Conservation (phyloP, 2,329 filamentous ascomycete genomes). For the Colletotrichum sp. region DNA sequence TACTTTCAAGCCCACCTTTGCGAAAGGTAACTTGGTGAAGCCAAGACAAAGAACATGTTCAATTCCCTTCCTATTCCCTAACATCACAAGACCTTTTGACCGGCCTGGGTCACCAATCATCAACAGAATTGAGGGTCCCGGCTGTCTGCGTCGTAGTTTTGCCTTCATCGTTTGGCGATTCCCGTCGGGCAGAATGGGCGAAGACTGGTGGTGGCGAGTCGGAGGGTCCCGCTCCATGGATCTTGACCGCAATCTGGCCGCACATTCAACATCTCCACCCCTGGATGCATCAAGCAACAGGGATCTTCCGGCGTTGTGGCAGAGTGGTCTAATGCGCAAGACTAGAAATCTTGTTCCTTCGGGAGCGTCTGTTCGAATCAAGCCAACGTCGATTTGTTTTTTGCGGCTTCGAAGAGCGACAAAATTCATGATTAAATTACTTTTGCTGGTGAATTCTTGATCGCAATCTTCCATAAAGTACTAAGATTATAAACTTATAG, state of each 20-base stretch:
- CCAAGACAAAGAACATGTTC: background rate
- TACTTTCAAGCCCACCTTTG: background rate
- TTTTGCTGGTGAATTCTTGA: fast-evolving
- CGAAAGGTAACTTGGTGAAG: background rate
- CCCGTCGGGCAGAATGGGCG: background rate
- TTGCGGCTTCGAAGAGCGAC: background rate
- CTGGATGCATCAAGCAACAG: background rate
- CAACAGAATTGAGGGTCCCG: fast-evolving
- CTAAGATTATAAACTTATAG: background rate
- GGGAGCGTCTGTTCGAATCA: slow-evolving; percentile 16
- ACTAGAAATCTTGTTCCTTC: slow-evolving; percentile 19
- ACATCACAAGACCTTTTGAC: background rate
- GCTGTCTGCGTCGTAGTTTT: fast-evolving
- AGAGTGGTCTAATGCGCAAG: slow-evolving; percentile 18
- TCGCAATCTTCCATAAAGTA: fast-evolving
- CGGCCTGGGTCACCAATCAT: fast-evolving
- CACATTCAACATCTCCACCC: fast-evolving
- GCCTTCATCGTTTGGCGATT: background rate
- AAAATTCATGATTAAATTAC: fast-evolving
- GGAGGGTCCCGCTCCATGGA: background rate
- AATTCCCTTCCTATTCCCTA: background rate
- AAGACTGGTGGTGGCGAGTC: background rate
- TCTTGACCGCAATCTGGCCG: background rate
- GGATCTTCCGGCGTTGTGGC: slow-evolving; percentile 10
- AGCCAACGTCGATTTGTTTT: background rate